Evolutionary conservation across 139 green algal species (phyloP).

Genomic region (Chlamydomonas sphaeroides): DNA sequence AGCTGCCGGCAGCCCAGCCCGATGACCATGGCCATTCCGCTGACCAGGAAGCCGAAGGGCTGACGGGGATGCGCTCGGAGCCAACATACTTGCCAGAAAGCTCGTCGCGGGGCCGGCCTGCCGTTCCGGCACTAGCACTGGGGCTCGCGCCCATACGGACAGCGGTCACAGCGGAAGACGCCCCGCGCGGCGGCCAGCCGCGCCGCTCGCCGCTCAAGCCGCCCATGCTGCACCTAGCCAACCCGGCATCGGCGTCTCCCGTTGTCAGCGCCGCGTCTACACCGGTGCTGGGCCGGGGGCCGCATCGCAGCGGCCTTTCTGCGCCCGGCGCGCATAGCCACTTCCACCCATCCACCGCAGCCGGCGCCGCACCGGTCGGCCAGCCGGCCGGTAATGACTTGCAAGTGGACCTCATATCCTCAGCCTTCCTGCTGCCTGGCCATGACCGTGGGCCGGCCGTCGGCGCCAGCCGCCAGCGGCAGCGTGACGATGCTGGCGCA

Average conservation of each 20-base stretch:
- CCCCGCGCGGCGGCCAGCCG: no score
- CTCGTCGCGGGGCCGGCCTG: neutral
- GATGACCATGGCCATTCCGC: neutral
- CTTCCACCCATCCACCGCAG: no score
- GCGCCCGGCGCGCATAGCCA: no score
- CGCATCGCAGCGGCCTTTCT: no score
- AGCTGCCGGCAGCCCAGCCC: neutral
- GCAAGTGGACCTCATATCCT: slow-evolving; percentile 19
- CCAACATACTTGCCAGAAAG: neutral
- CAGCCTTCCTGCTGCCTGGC: slow-evolving; percentile 19
- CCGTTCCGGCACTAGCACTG: neutral
- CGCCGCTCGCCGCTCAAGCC: slow-evolving; percentile 5
- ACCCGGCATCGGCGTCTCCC: slow-evolving; percentile 13
- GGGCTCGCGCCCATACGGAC: neutral
- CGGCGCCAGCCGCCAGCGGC: no score
- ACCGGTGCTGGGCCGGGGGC: neutral
- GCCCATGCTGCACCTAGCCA: slow-evolving; percentile 24
- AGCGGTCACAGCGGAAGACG: neutral
- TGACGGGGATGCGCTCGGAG: slow-evolving; percentile 13
- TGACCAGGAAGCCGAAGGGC: neutral
- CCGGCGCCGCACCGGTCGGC: no score
- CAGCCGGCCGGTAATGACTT: no score
- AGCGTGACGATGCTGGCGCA: no score
- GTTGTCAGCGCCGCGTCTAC: neutral
- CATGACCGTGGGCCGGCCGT: no score